Base-by-base conservation (phyloP, 2,329 filamentous ascomycete genomes). In the Calonectria henricotiae region DNA sequence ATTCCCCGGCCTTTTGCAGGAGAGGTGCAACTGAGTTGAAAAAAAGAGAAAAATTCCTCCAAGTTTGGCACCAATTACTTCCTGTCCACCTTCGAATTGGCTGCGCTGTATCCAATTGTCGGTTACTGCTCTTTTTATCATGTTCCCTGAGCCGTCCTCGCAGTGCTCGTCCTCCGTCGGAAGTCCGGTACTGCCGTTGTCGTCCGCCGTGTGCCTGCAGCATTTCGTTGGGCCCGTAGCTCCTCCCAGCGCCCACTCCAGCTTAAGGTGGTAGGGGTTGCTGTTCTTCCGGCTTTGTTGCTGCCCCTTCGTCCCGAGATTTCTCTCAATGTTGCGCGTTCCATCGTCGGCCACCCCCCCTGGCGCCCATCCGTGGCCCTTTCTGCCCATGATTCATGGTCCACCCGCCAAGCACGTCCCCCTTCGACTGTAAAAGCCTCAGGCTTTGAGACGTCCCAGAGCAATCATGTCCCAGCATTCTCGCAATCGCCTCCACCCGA, bases 311-410 rank as follows among this genome's bases (percentile, higher is more conserved):
- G 75, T 76, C 76, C 76, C 76, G 76, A 76, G 70, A 76, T 72
- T 77, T 76, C 65, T 67, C 69, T 74, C 75, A 70, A 71, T 75
- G 70, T 76, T 73, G 76, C 73, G 75, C 74, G 76, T 78, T 75
- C 76, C 75, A 78, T 74, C 74, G 61, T 69, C 67, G 72, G 71
- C 66, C 74, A 74, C 73, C 72, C 66, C 72, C 71, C 70, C 70
- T 76, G 73, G 71, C 67, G 66, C 63, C 70, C 70, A 66, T 76
- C 54, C 68, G 68, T 76, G 65, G 70, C 70, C 70, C 68, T 76
- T 71, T 69, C 61, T 35, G 64, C 75, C 79, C 77, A 80, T 80
- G 77, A 80, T 78, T 79, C 78, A 80, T 80, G 78, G 77, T 75
- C 78, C 78, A 80, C 78, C 70, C 74, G 73, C 78, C 77, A 79